Base-by-base conservation (phyloP, 176 grass and related monocot species). In the Pontederia crassipes region DNA sequence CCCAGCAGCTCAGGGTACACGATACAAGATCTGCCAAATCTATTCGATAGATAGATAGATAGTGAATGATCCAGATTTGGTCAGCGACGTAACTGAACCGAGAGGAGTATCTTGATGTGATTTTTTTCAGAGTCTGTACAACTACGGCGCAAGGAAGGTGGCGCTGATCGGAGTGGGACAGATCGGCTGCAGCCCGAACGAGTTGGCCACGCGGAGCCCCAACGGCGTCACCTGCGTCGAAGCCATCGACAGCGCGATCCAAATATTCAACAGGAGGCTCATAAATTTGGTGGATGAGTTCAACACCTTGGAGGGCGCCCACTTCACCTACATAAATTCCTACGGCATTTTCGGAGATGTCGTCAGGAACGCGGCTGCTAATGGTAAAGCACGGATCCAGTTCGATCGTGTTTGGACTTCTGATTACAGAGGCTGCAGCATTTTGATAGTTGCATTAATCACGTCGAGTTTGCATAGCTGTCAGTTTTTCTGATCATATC, bases 311-410 rank as follows among this genome's bases (percentile, higher is more conserved):
- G 84, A 77, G 0, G 93, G 79, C 9, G 87, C 87, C 45, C 79
- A 83, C 29, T 97, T 97, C 81, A 88, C 84, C 28, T 92, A 91
- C 79, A 85, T 97, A 57, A 88, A 97, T 74, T 65, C 12, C 48
- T 92, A 92, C 14, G 70, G 73, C 8, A 88, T 97, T 55, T 97
- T 97, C 49, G 62, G 72, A 20, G 87, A 88, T 69, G 78, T 97
- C 65, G 2, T 81, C 12, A 85, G 73, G 9, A 13, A 81, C 2
- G 72, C 93, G 0, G 70, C 40, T 8, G 17, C 78, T 9, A 8
- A 82, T 47, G 90, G 89, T 79, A 51, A 2, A 24, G 20, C n/a
- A 12, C 49, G 50, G 50, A 14, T 40, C 32, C 20, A 24, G 20
- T 24, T 24, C 20, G 20, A 0, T 24, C 20, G 20, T 24, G 20